phyloP scores from a whole-genome alignment of 257 asterid species.

The Ehretia macrophylla region DNA sequence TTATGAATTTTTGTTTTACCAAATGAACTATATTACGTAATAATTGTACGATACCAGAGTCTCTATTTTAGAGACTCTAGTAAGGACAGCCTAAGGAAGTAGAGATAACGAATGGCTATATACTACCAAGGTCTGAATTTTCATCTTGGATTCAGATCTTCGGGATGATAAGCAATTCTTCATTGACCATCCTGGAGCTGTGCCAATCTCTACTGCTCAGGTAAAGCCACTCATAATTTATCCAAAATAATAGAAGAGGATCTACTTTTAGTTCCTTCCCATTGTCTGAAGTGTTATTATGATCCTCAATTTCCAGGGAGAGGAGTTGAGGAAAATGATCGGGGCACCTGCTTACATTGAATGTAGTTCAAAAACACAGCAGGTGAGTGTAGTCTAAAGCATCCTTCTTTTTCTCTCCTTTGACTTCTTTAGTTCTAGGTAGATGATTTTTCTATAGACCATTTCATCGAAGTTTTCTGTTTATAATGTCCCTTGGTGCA shows the following conservation, averaged over 20 bases:
- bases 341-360: slow-evolving; percentile 42
- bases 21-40: too few relatives aligned
- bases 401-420: background rate
- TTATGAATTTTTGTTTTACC: too few relatives aligned
- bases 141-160: slow-evolving; percentile 55
- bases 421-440: background rate
- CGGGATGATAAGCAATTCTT: slow-evolving; percentile 93
- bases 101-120: too few relatives aligned
- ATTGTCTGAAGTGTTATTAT: background rate
- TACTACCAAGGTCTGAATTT: background rate
- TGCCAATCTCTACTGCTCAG: slow-evolving; percentile 82
- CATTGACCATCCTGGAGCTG: slow-evolving; percentile 89
- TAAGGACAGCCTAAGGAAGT: too few relatives aligned
- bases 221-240: slow-evolving; percentile 25
- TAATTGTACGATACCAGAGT: too few relatives aligned
- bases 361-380: slow-evolving; percentile 48
- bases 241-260: background rate
- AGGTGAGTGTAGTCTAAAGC: slow-evolving; percentile 19
- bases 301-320: slow-evolving; percentile 23
- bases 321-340: slow-evolving; percentile 38
- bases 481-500: slow-evolving; percentile 12
- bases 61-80: too few relatives aligned
- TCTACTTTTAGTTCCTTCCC: background rate
- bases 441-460: background rate
- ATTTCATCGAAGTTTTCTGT: background rate